Evolutionary conservation across 495 filamentous ascomycete species (phyloP), one percentile per base, ranked within the genome.

Genomic region (Neurospora sp.): DNA sequence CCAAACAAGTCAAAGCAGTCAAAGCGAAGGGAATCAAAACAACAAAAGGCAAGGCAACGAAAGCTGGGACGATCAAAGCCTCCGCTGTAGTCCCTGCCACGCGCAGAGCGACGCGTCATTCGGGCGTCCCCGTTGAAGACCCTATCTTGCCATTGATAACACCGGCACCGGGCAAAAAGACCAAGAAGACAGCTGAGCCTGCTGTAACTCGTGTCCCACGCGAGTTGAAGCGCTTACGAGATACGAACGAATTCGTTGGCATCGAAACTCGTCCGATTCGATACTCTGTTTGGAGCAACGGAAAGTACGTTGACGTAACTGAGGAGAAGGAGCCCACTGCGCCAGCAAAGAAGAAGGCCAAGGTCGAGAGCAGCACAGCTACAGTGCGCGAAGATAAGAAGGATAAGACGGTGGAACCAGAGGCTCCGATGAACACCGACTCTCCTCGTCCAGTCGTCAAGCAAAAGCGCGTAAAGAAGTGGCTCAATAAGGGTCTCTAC

Each of bases 401-500:
- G n/a, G 31, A 41, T 16, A 71, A 31, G 2, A 42, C 81, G 2
- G 86, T 86, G 17, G 84, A 86, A 61, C 76, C 83, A 41, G 86
- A 87, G 72, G 73, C 83, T 35, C 53, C 53, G 53, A 77, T 84
- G 73, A 76, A 82, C 45, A 75, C 83, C 76, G 81, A 76, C 75
- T 76, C 12, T 72, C 76, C 42, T 75, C 83, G 83, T 69, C 76
- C 82, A n/a, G 75, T 76, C 3, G 53, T 75, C 14, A 86, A 82
- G 70, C 82, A 81, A 73, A 81, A 82, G 73, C 82, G 87, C 68
- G 80, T 83, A 44, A 96, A 94, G 85, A 85, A 88, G 44, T 98
- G 92, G 90, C 78, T 94, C 69, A 82, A 86, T 71, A 90, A 93
- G 76, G 95, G 95, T 3, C 81, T 99, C n/a, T 99, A 96, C 77